Conservation (phyloP, 2,329 filamentous ascomycete genomes). For the Emergomyces africanus region DNA sequence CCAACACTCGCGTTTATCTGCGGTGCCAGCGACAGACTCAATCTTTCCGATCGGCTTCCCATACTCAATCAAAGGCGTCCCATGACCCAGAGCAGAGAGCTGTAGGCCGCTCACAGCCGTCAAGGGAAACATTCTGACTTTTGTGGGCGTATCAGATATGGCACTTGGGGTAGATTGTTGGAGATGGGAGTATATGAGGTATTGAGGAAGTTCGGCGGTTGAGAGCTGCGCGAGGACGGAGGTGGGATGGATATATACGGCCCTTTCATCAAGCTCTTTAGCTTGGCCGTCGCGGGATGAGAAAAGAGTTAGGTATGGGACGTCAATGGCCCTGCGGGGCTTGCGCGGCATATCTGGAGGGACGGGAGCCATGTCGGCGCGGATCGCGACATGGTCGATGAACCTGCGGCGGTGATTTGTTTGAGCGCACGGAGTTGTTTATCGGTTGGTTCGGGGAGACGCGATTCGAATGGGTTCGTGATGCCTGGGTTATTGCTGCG, state of each 20-base stretch:
- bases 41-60: constrained; percentile 88
- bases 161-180: constrained; percentile 51
- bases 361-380: constrained; percentile 68
- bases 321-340: constrained; percentile 75
- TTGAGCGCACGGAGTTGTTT: constrained; percentile 70
- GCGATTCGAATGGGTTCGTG: constrained; percentile 26
- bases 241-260: constrained; percentile 78
- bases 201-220: constrained; percentile 65
- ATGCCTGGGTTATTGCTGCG: constrained; percentile 53
- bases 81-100: constrained; percentile 65
- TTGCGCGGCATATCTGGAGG: constrained; percentile 56
- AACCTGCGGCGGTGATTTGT: constrained; percentile 89
- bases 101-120: constrained; percentile 66
- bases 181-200: constrained; percentile 76
- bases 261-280: constrained; percentile 42
- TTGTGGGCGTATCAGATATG: constrained; percentile 48
- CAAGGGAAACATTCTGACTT: constrained; percentile 78
- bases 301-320: constrained; percentile 79
- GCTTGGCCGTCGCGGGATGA: constrained; percentile 42
- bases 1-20: constrained; percentile 59
- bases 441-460: constrained; percentile 48
- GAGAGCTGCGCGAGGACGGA: constrained; percentile 63
- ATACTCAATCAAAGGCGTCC: constrained; percentile 70
- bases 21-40: constrained; percentile 34
- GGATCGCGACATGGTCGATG: constrained; percentile 86